Percentiles rank a stretch among this genome's conserved stretches.
Evolutionary conservation across 441 rosid genomes (phyloP).

Genomic region (Metrosideros polymorpha): DNA sequence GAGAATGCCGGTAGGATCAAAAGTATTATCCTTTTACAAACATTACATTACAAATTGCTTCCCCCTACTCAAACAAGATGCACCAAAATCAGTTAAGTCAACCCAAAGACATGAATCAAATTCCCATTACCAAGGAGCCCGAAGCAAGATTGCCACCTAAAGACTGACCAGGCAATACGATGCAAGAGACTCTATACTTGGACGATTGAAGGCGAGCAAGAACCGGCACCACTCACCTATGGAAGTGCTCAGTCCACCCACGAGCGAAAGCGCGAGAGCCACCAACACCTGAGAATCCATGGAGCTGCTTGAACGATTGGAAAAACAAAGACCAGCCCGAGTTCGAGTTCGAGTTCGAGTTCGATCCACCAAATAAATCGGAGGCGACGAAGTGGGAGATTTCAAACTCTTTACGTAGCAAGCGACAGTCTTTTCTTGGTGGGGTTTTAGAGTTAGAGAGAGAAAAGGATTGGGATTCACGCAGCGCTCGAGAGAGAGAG

Average conservation of each 20-base stretch:
- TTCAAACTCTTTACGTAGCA: background rate
- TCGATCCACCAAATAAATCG: background rate
- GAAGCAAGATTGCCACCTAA: background rate
- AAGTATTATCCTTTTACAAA: background rate
- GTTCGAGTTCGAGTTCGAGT: background rate
- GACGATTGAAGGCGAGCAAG: background rate
- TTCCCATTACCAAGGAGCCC: background rate
- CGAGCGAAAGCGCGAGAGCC: slow-evolving; percentile 81
- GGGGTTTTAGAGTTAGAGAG: background rate
- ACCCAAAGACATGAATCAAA: background rate
- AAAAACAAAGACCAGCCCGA: background rate
- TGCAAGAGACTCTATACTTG: background rate
- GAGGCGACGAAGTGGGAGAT: background rate
- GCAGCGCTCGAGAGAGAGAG: slow-evolving; percentile 2
- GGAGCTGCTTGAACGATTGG: background rate
- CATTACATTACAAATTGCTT: background rate
- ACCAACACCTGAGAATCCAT: slow-evolving; percentile 89
- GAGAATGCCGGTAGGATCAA: background rate
- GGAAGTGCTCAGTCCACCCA: slow-evolving; percentile 91
- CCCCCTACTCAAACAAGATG: too few relatives aligned
- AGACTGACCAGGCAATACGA: background rate
- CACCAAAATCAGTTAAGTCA: background rate
- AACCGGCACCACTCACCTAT: slow-evolving; percentile 33
- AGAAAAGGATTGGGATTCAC: background rate
- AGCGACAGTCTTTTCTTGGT: background rate